phyloP scores from a whole-genome alignment of 331 rosid genomes.

The Quercus phellos region DNA sequence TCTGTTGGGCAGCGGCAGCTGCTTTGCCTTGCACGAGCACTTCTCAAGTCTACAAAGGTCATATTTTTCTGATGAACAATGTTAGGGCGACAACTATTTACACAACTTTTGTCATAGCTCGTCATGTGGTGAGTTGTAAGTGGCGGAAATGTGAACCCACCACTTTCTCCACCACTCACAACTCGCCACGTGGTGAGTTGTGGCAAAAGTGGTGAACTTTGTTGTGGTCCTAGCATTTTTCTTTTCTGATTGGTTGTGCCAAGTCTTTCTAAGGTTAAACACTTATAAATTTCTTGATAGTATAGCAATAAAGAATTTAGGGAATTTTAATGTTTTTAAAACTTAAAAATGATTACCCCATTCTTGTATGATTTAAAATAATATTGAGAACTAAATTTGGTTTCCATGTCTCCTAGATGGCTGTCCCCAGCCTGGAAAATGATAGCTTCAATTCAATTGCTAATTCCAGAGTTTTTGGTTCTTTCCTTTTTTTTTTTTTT shows the following conservation, averaged over 20 bases:
- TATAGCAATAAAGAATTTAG: background rate
- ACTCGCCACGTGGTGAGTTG: too few relatives aligned
- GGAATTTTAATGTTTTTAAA: background rate
- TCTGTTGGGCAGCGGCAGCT: slow-evolving; percentile 95
- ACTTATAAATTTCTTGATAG: background rate
- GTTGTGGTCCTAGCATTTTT: too few relatives aligned
- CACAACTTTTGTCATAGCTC: too few relatives aligned
- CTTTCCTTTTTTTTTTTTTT: background rate
- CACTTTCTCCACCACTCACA: too few relatives aligned
- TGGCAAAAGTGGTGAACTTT: too few relatives aligned
- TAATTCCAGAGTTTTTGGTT: background rate
- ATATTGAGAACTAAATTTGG: background rate
- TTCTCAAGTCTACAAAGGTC: slow-evolving; percentile 81
- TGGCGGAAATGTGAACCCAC: too few relatives aligned
- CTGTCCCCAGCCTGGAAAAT: background rate
- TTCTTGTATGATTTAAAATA: background rate
- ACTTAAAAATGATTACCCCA: background rate
- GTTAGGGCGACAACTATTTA: background rate
- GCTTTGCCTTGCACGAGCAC: slow-evolving; percentile 95
- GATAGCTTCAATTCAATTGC: background rate
- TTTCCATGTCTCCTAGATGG: background rate
- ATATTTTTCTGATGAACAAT: background rate
- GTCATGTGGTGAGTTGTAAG: too few relatives aligned
- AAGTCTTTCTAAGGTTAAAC: background rate
- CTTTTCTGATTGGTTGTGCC: too few relatives aligned